A percentile compares a stretch with the other conserved stretches of the same genome.
phyloP scores from a whole-genome alignment of 768 basidiomycete genomes.

The Tylopilus vinaceipallidus region DNA sequence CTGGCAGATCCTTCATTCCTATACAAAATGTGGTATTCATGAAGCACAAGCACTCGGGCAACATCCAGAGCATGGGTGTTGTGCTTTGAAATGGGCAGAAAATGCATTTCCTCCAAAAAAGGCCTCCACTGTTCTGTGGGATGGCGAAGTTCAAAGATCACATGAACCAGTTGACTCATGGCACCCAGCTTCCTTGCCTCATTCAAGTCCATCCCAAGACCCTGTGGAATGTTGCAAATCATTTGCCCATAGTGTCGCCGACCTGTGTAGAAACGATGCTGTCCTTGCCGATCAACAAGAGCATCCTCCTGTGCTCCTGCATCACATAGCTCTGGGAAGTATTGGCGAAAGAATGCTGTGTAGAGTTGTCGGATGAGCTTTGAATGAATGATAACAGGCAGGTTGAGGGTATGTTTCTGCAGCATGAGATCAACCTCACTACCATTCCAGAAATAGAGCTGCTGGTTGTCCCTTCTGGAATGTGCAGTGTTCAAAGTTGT shows the following conservation, averaged over 20 bases:
- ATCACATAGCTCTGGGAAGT: neutral
- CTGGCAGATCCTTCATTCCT: too few relatives aligned
- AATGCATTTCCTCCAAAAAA: neutral
- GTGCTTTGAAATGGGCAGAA: neutral
- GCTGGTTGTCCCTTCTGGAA: too few relatives aligned
- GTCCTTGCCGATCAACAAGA: neutral
- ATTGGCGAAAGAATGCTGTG: neutral
- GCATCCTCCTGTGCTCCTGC: neutral
- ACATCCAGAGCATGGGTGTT: neutral
- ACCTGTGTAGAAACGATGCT: constrained; percentile 3
- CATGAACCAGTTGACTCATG: neutral
- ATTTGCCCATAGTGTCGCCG: neutral
- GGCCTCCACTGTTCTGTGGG: neutral
- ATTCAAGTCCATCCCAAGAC: neutral
- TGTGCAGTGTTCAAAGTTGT: too few relatives aligned
- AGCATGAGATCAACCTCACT: too few relatives aligned
- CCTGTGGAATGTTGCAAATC: neutral
- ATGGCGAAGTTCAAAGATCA: neutral
- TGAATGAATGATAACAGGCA: too few relatives aligned
- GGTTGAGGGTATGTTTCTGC: too few relatives aligned
- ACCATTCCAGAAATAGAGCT: too few relatives aligned
- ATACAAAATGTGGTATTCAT: neutral
- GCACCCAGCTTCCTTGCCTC: neutral
- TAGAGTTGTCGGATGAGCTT: too few relatives aligned
- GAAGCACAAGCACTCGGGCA: neutral